Evolutionary conservation across 352 stramenopile genomes (phyloP).

Genomic region (Pythium folliculosum): DNA sequence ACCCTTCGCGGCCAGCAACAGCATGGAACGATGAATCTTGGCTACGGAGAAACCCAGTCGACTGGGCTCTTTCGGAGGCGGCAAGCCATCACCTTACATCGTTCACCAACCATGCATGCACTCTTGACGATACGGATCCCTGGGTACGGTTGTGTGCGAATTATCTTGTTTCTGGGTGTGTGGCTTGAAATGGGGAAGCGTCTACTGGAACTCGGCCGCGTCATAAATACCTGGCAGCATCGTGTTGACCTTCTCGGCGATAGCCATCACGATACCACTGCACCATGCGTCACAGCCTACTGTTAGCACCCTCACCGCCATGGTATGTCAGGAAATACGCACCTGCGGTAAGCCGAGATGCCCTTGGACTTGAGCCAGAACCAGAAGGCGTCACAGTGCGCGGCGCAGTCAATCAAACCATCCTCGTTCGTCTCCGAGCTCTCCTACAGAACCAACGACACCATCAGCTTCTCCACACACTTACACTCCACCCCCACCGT

Average conservation of each 20-base stretch:
- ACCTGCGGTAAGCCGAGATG: conserved; percentile 93
- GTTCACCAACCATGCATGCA: not conserved
- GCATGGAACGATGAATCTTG: not conserved
- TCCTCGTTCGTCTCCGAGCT: conserved; percentile 89
- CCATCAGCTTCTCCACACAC: conserved; percentile 39
- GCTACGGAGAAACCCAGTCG: not conserved
- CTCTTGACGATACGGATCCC: not conserved
- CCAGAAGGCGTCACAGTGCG: conserved; percentile 97
- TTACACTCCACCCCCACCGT: not conserved
- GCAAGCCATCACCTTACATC: not conserved
- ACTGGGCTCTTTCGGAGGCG: not conserved
- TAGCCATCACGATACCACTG: conserved; percentile 96
- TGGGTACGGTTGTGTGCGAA: not conserved
- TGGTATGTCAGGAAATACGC: not conserved
- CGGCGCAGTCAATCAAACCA: conserved; percentile 88
- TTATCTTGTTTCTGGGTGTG: not conserved
- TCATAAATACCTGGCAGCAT: conserved; percentile 98
- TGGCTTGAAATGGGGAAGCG: not conserved
- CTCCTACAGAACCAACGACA: conserved; percentile 28
- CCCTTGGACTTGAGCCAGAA: conserved; percentile 95
- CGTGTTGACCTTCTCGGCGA: conserved; percentile 97
- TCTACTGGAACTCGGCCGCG: conserved; percentile 91
- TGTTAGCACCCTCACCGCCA: not conserved
- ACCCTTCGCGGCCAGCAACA: not conserved
- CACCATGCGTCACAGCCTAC: not conserved